Percentiles rank a stretch among this genome's conserved stretches.
Conservation (phyloP, 2,329 filamentous ascomycete species). For the Pseudogymnoascus sp. region DNA sequence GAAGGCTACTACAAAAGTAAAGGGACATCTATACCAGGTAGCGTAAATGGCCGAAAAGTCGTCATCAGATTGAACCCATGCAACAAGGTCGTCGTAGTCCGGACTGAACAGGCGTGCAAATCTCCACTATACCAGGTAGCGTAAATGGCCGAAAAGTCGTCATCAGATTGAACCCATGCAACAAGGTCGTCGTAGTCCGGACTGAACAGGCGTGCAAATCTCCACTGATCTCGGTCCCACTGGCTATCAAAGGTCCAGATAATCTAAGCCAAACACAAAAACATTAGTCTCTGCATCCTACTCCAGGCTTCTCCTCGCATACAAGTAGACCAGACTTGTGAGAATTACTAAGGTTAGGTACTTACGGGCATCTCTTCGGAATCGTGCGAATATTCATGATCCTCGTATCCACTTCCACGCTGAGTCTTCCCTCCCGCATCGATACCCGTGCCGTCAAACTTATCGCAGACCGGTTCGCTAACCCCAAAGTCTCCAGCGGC, state of each 20-base stretch:
- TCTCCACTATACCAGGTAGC: constrained; percentile 13
- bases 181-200: constrained; percentile 20
- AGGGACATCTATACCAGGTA: background rate
- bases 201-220: constrained; percentile 20
- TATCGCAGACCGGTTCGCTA: constrained; percentile 16
- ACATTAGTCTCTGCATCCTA: no score
- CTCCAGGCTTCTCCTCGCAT: no score
- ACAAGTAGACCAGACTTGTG: no score
- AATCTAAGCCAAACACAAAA: background rate
- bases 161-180: constrained; percentile 13
- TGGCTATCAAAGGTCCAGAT: constrained; percentile 15
- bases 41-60: no score
- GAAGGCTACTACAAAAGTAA: no score
- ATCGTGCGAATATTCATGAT: constrained; percentile 24
- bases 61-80: constrained; percentile 10
- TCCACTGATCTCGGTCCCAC: constrained; percentile 22
- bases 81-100: constrained; percentile 21
- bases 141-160: no score
- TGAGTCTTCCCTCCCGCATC: constrained; percentile 25
- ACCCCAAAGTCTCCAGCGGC: background rate
- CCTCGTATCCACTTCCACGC: constrained; percentile 24
- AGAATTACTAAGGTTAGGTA: no score
- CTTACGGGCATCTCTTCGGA: no score
- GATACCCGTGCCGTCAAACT: constrained; percentile 19
- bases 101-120: constrained; percentile 20